These are phyloP conservation scores for Cercophora scortea DNA, from an alignment of 495 filamentous ascomycete genomes.

Conservation along the genomic window DNA sequence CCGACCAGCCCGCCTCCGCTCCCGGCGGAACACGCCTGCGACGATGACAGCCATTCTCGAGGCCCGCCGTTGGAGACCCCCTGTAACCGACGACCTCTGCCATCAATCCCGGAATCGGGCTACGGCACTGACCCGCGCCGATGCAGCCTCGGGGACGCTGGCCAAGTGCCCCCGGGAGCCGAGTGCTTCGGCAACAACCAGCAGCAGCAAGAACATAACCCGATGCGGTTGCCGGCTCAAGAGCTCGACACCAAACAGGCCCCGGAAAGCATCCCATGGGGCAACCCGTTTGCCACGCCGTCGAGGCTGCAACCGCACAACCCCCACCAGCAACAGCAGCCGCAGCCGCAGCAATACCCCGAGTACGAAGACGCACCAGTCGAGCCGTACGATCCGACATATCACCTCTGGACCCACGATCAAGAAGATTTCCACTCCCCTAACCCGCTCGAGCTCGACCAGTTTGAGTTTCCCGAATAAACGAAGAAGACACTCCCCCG, in stretches of 20 bases:
- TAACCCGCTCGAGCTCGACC: too few relatives aligned
- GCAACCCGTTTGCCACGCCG: background rate
- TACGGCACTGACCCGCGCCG: constrained; percentile 17
- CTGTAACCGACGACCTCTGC: background rate
- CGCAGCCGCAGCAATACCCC: background rate
- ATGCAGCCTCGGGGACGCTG: constrained; percentile 13
- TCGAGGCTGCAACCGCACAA: background rate
- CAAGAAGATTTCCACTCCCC: too few relatives aligned
- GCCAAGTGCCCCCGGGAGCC: background rate
- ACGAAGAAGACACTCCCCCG: too few relatives aligned
- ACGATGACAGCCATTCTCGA: background rate
- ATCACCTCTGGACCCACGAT: too few relatives aligned
- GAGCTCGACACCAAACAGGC: background rate
- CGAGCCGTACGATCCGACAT: too few relatives aligned
- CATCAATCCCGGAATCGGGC: constrained; percentile 20
- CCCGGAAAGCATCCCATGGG: background rate
- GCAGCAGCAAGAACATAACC: background rate
- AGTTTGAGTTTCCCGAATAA: too few relatives aligned
- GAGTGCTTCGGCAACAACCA: background rate
- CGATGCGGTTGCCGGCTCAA: background rate
- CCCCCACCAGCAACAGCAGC: background rate
- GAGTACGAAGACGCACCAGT: too few relatives aligned
- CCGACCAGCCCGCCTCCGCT: constrained; percentile 18
- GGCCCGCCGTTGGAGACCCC: background rate
- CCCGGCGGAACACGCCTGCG: background rate